Base-by-base conservation (phyloP, 495 filamentous ascomycete genomes). In the Xylaria curta region DNA sequence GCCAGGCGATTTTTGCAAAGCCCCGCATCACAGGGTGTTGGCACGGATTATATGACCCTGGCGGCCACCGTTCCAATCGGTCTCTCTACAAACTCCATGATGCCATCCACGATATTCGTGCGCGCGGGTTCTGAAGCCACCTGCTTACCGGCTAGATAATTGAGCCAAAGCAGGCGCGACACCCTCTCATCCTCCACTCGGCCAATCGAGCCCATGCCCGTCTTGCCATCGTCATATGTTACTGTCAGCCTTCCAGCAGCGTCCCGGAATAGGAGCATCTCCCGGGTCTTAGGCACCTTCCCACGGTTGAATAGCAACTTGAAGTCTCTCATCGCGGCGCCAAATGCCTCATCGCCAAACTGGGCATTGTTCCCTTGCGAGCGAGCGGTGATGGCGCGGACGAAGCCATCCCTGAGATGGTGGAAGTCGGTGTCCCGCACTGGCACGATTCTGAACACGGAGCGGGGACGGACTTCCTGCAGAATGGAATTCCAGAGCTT, bases 371-470 rank as follows among this genome's bases (percentile, higher is more conserved):
- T 81, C 61, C 84, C 82, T 83, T 84, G 74, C 21, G 89, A 90
- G n/a, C 92, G 87, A 3, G 85, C 88, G 42, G 92, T 92, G 73
- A 99, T 91, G 21, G 92, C 91, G 3, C 93, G 87, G 26, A 98
- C 92, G 85, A 93, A 97, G 0, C 93, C 95, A 78, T 99, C 96
- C 42, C 94, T 87, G 72, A 99, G 77, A 77, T 99, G 96, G 78
- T 90, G 86, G 81, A 97, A 97, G 80, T 97, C 94, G 5, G 96
- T 98, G 79, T 94, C 93, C 42, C 93, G 86, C 0, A 91, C 92
- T 0, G 97, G 96, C 10, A 95, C 91, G 63, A 98, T 89, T 8
- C 94, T 86, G 78, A 94, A 88, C 0, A 90, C 87, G 1, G 90
- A 95, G 9, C 91, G 87, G 40, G 84, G 82, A 0, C 89, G 87